A percentile compares a stretch with the other conserved stretches of the same genome.
phyloP scores from a whole-genome alignment of 2,329 filamentous ascomycete species.

The Aureobasidium leucospermi region DNA sequence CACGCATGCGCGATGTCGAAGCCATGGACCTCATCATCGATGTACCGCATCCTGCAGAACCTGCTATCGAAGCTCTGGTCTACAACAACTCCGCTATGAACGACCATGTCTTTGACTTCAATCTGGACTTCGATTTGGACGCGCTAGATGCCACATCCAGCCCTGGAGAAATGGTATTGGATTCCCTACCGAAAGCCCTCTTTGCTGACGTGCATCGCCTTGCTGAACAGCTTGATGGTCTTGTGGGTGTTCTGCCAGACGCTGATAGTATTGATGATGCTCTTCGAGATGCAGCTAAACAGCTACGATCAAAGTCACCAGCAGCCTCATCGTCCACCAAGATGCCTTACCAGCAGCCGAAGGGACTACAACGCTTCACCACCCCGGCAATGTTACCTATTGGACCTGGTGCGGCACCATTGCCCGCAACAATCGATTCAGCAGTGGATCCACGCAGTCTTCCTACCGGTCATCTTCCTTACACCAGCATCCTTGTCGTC shows the following conservation, averaged over 20 bases:
- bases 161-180: conserved; percentile 12
- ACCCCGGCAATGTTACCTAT: conserved; percentile 49
- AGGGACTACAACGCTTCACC: conserved; percentile 26
- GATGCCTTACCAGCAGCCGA: background rate
- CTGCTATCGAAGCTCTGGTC: background rate
- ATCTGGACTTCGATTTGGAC: conserved; percentile 14
- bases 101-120: conserved; percentile 12
- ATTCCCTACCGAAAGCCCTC: conserved; percentile 11
- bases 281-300: conserved; percentile 12
- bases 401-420: conserved; percentile 58
- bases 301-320: conserved; percentile 15
- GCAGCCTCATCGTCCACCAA: conserved; percentile 18
- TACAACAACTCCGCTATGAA: background rate
- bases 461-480: conserved; percentile 32
- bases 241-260: conserved; percentile 8
- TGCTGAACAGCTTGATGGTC: conserved; percentile 15
- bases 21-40: conserved; percentile 69
- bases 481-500: conserved; percentile 54
- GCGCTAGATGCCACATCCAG: conserved; percentile 5
- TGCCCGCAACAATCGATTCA: conserved; percentile 41
- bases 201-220: conserved; percentile 14
- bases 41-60: conserved; percentile 18
- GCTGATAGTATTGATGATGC: conserved; percentile 12
- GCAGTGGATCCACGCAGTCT: conserved; percentile 37
- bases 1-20: conserved; percentile 63